A percentile compares a stretch with the other conserved stretches of the same genome.
Conservation (phyloP, 805 yeast genomes). For the Candida sithepensis region DNA sequence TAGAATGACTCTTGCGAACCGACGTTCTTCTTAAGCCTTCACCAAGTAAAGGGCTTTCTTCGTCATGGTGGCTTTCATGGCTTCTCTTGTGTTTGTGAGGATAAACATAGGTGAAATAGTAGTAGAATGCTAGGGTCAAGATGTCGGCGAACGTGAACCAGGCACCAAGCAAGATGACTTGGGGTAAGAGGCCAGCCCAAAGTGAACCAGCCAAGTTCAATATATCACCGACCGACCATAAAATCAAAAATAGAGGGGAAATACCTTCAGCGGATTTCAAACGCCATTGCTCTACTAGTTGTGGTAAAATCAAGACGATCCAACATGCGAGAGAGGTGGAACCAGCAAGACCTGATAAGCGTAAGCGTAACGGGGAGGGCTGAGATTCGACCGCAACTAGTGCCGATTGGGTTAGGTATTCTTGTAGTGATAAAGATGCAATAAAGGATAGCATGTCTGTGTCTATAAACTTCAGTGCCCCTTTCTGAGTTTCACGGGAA, state of each 20-base stretch:
- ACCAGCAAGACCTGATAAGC: slow-evolving; percentile 62
- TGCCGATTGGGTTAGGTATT: slow-evolving; percentile 2
- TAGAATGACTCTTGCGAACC: slow-evolving; percentile 9
- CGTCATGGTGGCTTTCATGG: slow-evolving; percentile 22
- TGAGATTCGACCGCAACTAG: background rate
- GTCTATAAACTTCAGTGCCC: background rate
- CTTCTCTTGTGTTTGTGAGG: slow-evolving; percentile 31
- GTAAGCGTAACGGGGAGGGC: slow-evolving; percentile 35
- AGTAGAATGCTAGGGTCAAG: slow-evolving; percentile 53
- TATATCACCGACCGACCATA: slow-evolving; percentile 73
- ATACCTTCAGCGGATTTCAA: slow-evolving; percentile 73
- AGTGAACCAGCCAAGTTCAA: slow-evolving; percentile 64
- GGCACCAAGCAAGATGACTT: slow-evolving; percentile 63
- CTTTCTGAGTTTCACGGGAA: background rate
- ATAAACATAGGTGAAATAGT: slow-evolving; percentile 53
- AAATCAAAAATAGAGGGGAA: slow-evolving; percentile 58
- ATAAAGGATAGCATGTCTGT: slow-evolving; percentile 2
- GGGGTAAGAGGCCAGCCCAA: slow-evolving; percentile 68
- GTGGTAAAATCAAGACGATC: slow-evolving; percentile 74
- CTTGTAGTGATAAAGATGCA: slow-evolving; percentile 3
- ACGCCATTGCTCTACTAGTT: slow-evolving; percentile 77
- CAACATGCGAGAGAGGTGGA: slow-evolving; percentile 75
- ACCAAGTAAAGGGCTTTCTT: slow-evolving; percentile 33
- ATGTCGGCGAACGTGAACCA: slow-evolving; percentile 79
- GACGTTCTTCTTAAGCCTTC: slow-evolving; percentile 13